Conservation (phyloP, 2,329 filamentous ascomycete species). For the Tolypocladium endophyticum region DNA sequence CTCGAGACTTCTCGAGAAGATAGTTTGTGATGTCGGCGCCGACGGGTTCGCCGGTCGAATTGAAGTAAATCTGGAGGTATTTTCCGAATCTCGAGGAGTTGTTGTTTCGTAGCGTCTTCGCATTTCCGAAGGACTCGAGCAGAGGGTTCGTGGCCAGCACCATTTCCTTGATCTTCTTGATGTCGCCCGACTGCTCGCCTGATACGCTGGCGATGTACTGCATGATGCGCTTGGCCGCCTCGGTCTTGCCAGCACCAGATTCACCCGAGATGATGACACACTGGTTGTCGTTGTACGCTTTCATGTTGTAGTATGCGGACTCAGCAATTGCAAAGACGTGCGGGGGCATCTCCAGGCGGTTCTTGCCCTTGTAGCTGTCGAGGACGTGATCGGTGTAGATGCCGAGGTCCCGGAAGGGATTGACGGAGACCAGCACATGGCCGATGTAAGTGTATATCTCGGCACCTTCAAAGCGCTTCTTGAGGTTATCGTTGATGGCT, state of each 20-base stretch:
- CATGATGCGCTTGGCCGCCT: conserved; percentile 97
- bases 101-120: conserved; percentile 96
- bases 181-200: conserved; percentile 71
- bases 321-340: conserved; percentile 98
- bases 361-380: conserved; percentile 92
- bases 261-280: conserved; percentile 99
- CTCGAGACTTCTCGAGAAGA: conserved; percentile 85
- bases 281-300: conserved; percentile 97
- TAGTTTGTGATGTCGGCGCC: conserved; percentile 99
- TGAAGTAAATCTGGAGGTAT: conserved; percentile 96
- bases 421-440: conserved; percentile 97
- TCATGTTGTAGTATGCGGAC: conserved; percentile 98
- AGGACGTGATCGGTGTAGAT: conserved; percentile 96
- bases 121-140: conserved; percentile 95
- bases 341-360: conserved; percentile 85
- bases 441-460: conserved; percentile 99
- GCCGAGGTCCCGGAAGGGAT: conserved; percentile 92
- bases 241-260: conserved; percentile 95
- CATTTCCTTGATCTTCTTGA: conserved; percentile 98
- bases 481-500: conserved; percentile 97
- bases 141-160: conserved; percentile 95
- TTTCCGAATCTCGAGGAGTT: conserved; percentile 98
- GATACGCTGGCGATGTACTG: conserved; percentile 98
- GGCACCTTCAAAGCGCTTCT: conserved; percentile 92
- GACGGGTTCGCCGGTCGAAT: conserved; percentile 78